Base-by-base conservation (phyloP, 2,329 filamentous ascomycete species). In the Stemphylium vesicarium region DNA sequence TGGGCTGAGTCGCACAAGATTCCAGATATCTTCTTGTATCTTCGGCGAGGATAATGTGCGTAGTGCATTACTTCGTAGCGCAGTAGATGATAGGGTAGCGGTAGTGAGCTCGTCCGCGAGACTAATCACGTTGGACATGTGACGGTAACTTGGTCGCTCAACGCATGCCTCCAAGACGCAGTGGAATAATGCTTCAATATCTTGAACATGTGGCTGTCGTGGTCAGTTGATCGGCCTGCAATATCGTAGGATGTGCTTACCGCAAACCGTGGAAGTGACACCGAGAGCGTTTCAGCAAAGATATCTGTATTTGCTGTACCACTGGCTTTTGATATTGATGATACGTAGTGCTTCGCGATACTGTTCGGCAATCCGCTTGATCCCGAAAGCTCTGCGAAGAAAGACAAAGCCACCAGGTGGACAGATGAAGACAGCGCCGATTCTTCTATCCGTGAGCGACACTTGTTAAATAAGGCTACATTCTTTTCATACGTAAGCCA, bases 381-480 rank as follows among this genome's bases (percentile, higher is more conserved):
- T 15, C 63, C 64, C 10, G 60, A 59, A n/a, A 75, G 59, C 55
- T 66, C 50, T 3, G 65, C 65, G 33, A 71, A 69, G 39, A 74
- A 72, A 42, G 54, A 61, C 20, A 71, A 39, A 12, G 64, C 72
- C 57, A 74, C 66, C 24, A 75, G 58, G 22, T 73, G 71, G 16
- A 75, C 42, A 3, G 50, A 39, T 4, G 59, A 45, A n/a, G 62
- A 56, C 13, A 66, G 63, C 3, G 44, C 63, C 24, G 49, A 38
- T 29, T 62, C 64, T 26, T 68, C 42, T 12, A 70, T 60, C 36
- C 74, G 74, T 6, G 62, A 56, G n/a, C 63, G 55, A 0, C 74
- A 63, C 50, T 73, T 75, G 0, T 56, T 53, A 32, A 68, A 65
- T 2, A 56, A 62, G 15, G 51, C 56, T 32, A 56, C 63, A 10